Evolutionary conservation across 495 filamentous ascomycete species (phyloP).

Genomic region (Pyrenula aspistea): DNA sequence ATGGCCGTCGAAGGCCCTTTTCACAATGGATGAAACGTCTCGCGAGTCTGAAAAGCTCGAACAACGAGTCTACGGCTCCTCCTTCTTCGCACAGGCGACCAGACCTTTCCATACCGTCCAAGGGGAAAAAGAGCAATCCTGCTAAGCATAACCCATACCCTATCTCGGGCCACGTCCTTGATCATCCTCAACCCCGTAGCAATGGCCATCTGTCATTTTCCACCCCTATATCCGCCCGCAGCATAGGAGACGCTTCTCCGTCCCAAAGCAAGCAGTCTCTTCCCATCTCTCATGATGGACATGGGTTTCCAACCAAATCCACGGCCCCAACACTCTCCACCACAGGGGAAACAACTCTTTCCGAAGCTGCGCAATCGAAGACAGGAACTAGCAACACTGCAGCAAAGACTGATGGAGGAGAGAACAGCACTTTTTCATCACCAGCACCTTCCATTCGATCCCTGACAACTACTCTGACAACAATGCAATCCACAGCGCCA

Average conservation of each 20-base stretch:
- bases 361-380: constrained; percentile 67
- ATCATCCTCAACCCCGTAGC: constrained; percentile 23
- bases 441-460: constrained; percentile 85
- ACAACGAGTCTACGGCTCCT: constrained; percentile 36
- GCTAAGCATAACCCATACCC: constrained; percentile 81
- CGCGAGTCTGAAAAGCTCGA: constrained; percentile 62
- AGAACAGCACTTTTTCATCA: constrained; percentile 81
- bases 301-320: constrained; percentile 44
- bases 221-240: constrained; percentile 24
- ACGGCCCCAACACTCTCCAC: constrained; percentile 71
- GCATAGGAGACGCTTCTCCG: constrained; percentile 18
- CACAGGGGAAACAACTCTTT: constrained; percentile 61
- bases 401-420: constrained; percentile 51
- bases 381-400: constrained; percentile 60
- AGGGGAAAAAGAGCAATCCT: constrained; percentile 44
- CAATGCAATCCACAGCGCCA: constrained; percentile 71
- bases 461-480: constrained; percentile 88
- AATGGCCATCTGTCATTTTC: constrained; percentile 49
- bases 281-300: constrained; percentile 6
- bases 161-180: constrained; percentile 39
- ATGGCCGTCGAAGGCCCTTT: constrained; percentile 73
- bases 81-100: constrained; percentile 38
- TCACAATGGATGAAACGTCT: constrained; percentile 91
- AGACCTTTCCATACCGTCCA: constrained; percentile 21
- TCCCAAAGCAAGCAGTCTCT: constrained; percentile 13